Percentiles rank a stretch among this genome's conserved stretches.
Evolutionary conservation across 1,284 basidiomycete genomes (phyloP).

Genomic region (Tilletia horrida): DNA sequence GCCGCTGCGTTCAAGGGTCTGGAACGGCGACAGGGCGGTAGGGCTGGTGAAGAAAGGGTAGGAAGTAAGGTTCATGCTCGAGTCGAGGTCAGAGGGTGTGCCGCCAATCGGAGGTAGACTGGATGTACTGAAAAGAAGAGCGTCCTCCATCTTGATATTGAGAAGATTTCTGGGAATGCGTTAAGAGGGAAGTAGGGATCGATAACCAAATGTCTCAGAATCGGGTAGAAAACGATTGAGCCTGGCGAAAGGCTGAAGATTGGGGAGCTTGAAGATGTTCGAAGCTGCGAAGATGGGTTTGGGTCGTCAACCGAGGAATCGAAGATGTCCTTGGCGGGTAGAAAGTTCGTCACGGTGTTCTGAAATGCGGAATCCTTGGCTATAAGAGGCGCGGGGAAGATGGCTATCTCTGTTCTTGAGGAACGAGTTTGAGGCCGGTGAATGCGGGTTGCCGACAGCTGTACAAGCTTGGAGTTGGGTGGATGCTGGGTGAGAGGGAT

Average conservation of each 20-base stretch:
- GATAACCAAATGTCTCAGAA: background rate
- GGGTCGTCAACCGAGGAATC: constrained; percentile 14
- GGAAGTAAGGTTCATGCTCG: background rate
- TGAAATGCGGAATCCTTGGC: background rate
- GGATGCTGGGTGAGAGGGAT: too few relatives aligned
- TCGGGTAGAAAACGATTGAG: background rate
- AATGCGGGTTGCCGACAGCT: too few relatives aligned
- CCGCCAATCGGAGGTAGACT: background rate
- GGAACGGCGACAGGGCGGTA: constrained; percentile 5
- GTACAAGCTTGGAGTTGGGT: too few relatives aligned
- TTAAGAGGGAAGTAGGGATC: background rate
- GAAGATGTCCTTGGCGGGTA: background rate
- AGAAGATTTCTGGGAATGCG: background rate
- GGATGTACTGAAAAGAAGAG: background rate
- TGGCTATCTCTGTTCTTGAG: too few relatives aligned
- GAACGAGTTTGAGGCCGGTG: too few relatives aligned
- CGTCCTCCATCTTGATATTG: constrained; percentile 10
- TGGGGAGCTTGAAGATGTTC: background rate
- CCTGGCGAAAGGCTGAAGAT: background rate
- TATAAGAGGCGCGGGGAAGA: too few relatives aligned
- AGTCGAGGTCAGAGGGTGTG: constrained; percentile 10
- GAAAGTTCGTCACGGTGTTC: constrained; percentile 6
- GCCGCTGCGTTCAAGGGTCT: constrained; percentile 14
- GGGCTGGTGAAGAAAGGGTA: constrained; percentile 14
- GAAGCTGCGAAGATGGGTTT: constrained; percentile 7